These are phyloP conservation scores for Lentithecium fluviatile DNA, from an alignment of 495 filamentous ascomycete species.

Conservation along the genomic window DNA sequence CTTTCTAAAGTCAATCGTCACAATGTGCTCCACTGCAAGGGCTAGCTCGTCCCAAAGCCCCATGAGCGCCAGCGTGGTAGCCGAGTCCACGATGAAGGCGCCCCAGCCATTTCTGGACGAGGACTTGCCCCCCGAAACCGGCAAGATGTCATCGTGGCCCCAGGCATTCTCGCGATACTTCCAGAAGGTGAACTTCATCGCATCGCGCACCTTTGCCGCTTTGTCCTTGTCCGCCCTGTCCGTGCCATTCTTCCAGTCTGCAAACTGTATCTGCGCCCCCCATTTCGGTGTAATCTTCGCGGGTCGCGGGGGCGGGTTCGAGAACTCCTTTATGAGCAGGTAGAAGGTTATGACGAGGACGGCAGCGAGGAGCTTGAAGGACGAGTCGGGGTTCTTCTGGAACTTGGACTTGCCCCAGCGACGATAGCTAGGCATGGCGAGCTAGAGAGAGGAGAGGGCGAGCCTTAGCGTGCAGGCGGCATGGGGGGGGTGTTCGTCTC, in stretches of 20 bases:
- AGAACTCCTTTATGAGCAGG: constrained; percentile 37
- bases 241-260: constrained; percentile 29
- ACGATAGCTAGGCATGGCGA: constrained; percentile 35
- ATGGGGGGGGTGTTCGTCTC: neutral
- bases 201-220: constrained; percentile 29
- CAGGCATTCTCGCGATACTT: constrained; percentile 37
- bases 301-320: constrained; percentile 12
- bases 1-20: constrained; percentile 36
- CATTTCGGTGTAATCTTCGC: neutral
- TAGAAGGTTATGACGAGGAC: constrained; percentile 40
- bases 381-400: constrained; percentile 34
- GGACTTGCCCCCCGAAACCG: constrained; percentile 32
- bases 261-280: constrained; percentile 30
- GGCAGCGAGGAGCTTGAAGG: constrained; percentile 40
- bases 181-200: constrained; percentile 40
- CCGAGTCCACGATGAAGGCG: constrained; percentile 41
- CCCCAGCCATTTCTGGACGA: constrained; percentile 42
- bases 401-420: constrained; percentile 34
- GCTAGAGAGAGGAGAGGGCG: neutral
- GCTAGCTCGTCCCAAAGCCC: constrained; percentile 40
- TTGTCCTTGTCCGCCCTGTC: constrained; percentile 30
- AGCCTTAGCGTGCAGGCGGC: neutral
- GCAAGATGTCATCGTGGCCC: constrained; percentile 40
- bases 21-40: constrained; percentile 35
- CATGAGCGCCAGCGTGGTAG: constrained; percentile 42